Conservation (phyloP, 1,284 basidiomycete genomes). For the Ustilago crameri region DNA sequence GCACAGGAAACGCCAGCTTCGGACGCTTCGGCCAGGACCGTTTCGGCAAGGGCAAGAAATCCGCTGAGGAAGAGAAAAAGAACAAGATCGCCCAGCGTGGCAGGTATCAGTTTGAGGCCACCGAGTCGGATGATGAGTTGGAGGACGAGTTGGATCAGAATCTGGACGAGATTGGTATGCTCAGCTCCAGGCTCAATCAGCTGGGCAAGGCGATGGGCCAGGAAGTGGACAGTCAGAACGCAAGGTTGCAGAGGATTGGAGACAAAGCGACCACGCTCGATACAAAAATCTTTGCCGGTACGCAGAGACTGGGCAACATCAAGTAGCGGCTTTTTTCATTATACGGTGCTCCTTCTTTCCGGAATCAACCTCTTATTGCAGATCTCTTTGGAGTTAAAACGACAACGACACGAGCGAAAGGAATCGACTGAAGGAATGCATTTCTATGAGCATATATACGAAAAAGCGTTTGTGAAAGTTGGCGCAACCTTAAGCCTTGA, state of each 20-base stretch:
- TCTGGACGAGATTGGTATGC: slow-evolving; percentile 85
- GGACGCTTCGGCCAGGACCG: slow-evolving; percentile 58
- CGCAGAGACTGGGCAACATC: slow-evolving; percentile 62
- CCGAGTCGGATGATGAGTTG: slow-evolving; percentile 90
- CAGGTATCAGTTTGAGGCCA: slow-evolving; percentile 93
- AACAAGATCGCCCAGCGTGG: slow-evolving; percentile 75
- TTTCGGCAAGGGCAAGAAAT: slow-evolving; percentile 46
- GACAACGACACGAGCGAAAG: too few species aligned
- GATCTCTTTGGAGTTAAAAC: too few species aligned
- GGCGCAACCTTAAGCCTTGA: slow-evolving; percentile 17
- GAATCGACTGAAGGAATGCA: not conserved
- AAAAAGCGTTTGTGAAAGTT: not conserved
- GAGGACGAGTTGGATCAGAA: slow-evolving; percentile 86
- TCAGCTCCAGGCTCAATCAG: slow-evolving; percentile 84
- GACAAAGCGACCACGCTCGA: slow-evolving; percentile 65
- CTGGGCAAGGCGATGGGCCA: slow-evolving; percentile 83
- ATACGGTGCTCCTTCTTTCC: not conserved
- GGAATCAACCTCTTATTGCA: too few species aligned
- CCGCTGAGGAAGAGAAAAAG: slow-evolving; percentile 24
- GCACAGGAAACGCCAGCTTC: slow-evolving; percentile 48
- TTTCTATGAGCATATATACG: not conserved
- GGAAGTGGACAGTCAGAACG: slow-evolving; percentile 64
- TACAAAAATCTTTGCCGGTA: slow-evolving; percentile 64
- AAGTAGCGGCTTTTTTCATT: slow-evolving; percentile 26
- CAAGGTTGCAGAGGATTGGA: slow-evolving; percentile 58